phyloP scores from a whole-genome alignment of 495 filamentous ascomycete species.

The Podospora conica region DNA sequence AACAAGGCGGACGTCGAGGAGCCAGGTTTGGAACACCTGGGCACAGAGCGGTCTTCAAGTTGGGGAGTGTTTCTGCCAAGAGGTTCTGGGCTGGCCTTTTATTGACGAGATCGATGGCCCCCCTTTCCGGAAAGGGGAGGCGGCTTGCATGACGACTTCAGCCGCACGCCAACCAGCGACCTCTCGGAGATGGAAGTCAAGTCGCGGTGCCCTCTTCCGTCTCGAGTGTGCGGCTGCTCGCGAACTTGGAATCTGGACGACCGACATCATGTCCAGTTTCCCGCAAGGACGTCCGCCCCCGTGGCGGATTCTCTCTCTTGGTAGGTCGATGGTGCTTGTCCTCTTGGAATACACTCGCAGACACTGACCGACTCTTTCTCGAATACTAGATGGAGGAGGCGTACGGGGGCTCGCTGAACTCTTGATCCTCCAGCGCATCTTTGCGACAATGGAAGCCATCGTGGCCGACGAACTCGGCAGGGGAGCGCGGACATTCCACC shows the following conservation, averaged over 20 bases:
- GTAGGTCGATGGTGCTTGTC: not conserved
- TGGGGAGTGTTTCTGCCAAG: not conserved
- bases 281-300: not conserved
- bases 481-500: not conserved
- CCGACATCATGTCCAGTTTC: not conserved
- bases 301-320: slow-evolving; percentile 2
- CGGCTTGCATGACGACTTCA: not conserved
- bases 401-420: slow-evolving; percentile 5
- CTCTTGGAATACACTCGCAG: not conserved
- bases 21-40: not conserved
- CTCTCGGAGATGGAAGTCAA: not conserved
- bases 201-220: not conserved
- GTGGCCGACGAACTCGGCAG: not conserved
- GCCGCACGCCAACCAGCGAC: not conserved
- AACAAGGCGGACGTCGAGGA: not conserved
- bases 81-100: not conserved
- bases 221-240: not conserved
- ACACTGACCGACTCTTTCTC: not conserved
- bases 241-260: not conserved
- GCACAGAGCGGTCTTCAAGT: not conserved
- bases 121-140: not conserved
- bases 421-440: slow-evolving; percentile 1
- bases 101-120: not conserved
- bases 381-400: not conserved
- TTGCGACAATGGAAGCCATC: slow-evolving; percentile 2